phyloP scores from a whole-genome alignment of 192 early-diverging fungal genomes.

The Lobosporangium transversale region DNA sequence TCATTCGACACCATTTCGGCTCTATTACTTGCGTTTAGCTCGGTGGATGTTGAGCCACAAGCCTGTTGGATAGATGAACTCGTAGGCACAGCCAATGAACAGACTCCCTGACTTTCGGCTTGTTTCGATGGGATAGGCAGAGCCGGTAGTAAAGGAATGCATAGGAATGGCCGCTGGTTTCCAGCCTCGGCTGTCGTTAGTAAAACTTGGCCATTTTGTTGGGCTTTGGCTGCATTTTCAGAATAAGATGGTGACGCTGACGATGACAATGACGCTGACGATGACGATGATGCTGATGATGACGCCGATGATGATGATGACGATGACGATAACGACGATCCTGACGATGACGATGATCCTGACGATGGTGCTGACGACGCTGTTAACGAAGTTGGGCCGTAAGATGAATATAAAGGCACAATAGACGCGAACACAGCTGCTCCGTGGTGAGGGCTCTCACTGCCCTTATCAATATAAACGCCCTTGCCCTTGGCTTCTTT shows the following conservation, averaged over 20 bases:
- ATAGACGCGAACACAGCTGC: neutral
- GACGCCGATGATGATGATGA: too few species aligned
- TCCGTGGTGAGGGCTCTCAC: neutral
- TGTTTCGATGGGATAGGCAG: constrained; percentile 44
- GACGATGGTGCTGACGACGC: constrained; percentile 16
- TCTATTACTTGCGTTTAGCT: too few species aligned
- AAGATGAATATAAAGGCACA: neutral
- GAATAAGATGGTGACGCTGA: constrained; percentile 5
- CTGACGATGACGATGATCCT: constrained; percentile 15
- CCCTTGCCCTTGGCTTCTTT: constrained; percentile 44
- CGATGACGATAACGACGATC: too few species aligned
- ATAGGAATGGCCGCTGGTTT: neutral
- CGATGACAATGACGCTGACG: constrained; percentile 10
- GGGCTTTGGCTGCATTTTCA: neutral
- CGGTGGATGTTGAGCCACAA: too few species aligned
- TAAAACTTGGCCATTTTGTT: constrained; percentile 10
- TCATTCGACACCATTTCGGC: too few species aligned
- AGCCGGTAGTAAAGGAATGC: constrained; percentile 23
- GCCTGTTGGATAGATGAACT: neutral
- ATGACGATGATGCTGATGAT: constrained; percentile 17
- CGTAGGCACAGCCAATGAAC: neutral
- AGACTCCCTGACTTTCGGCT: neutral
- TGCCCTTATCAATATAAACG: constrained; percentile 18
- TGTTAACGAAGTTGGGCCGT: constrained; percentile 13
- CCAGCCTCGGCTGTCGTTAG: constrained; percentile 1